phyloP scores from a whole-genome alignment of 495 filamentous ascomycete species.

The Bryoglossum gracile region DNA sequence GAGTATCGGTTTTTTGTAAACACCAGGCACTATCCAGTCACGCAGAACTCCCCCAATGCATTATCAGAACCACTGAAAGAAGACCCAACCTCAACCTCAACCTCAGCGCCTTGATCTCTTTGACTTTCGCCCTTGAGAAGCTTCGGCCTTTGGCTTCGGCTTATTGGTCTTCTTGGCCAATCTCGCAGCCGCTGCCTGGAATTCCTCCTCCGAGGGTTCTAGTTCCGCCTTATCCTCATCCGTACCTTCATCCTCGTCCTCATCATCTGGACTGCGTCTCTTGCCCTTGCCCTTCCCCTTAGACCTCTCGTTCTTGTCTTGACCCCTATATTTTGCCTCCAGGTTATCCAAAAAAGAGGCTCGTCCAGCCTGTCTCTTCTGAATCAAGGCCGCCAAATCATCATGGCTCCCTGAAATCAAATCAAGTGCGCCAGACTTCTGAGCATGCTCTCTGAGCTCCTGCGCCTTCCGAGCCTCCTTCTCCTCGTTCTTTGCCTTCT shows the following conservation, averaged over 20 bases:
- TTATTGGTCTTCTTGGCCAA: too few relatives aligned
- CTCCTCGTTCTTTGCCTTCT: slow-evolving; percentile 56
- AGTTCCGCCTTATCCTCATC: slow-evolving; percentile 33
- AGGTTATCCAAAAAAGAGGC: slow-evolving; percentile 54
- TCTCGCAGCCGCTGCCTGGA: slow-evolving; percentile 43
- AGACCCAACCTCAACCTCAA: too few relatives aligned
- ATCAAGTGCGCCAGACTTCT: slow-evolving; percentile 40
- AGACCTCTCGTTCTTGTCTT: slow-evolving; percentile 31
- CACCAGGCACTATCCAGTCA: too few relatives aligned
- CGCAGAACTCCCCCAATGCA: too few relatives aligned
- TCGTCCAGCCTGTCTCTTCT: slow-evolving; percentile 40
- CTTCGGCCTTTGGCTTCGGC: slow-evolving; percentile 2
- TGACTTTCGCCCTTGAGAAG: slow-evolving; percentile 20
- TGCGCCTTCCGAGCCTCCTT: slow-evolving; percentile 65
- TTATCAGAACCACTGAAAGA: too few relatives aligned
- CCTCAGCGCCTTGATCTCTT: slow-evolving; percentile 28
- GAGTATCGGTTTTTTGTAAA: too few relatives aligned
- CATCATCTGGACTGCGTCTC: slow-evolving; percentile 39
- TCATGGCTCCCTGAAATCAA: slow-evolving; percentile 35
- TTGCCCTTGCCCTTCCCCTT: slow-evolving; percentile 40
- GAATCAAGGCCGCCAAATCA: slow-evolving; percentile 54
- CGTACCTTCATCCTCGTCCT: slow-evolving; percentile 36
- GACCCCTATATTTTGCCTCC: slow-evolving; percentile 64
- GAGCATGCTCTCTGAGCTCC: slow-evolving; percentile 60
- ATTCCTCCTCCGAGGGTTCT: slow-evolving; percentile 63